Conservation (phyloP, 2,329 filamentous ascomycete genomes). For the Aureobasidium leucospermi region DNA sequence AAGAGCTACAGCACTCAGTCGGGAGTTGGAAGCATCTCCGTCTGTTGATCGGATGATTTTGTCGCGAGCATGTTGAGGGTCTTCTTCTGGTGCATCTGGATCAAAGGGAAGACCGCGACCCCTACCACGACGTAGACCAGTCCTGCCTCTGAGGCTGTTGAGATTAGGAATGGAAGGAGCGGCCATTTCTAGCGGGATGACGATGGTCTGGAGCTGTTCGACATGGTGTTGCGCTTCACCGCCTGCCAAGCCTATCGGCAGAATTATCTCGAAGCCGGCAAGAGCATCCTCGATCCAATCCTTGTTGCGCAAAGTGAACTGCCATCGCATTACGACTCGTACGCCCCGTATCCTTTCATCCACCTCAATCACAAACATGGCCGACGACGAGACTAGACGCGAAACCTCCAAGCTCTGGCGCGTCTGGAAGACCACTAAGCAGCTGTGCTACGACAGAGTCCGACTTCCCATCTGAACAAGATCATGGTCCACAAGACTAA, state of each 20-base stretch:
- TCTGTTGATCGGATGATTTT: conserved; percentile 80
- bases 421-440: conserved; percentile 84
- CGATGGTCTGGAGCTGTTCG: background rate
- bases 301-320: background rate
- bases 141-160: conserved; percentile 48
- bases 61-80: conserved; percentile 49
- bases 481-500: background rate
- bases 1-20: conserved; percentile 77
- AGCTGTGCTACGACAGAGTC: conserved; percentile 91
- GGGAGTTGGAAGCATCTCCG: conserved; percentile 79
- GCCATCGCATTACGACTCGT: background rate
- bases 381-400: conserved; percentile 23
- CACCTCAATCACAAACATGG: conserved; percentile 15
- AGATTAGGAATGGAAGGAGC: conserved; percentile 63
- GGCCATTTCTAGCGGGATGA: conserved; percentile 12
- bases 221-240: background rate
- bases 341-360: background rate
- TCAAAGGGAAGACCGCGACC: conserved; percentile 32
- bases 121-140: conserved; percentile 40
- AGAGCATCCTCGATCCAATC: background rate
- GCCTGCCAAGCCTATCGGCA: background rate
- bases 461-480: conserved; percentile 27
- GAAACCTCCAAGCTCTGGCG: conserved; percentile 69
- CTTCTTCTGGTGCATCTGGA: conserved; percentile 19
- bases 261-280: background rate